Percentiles rank a stretch among this genome's conserved stretches.
Conservation (phyloP, 2,329 filamentous ascomycete species). For the Beauveria scarabaeidicola region DNA sequence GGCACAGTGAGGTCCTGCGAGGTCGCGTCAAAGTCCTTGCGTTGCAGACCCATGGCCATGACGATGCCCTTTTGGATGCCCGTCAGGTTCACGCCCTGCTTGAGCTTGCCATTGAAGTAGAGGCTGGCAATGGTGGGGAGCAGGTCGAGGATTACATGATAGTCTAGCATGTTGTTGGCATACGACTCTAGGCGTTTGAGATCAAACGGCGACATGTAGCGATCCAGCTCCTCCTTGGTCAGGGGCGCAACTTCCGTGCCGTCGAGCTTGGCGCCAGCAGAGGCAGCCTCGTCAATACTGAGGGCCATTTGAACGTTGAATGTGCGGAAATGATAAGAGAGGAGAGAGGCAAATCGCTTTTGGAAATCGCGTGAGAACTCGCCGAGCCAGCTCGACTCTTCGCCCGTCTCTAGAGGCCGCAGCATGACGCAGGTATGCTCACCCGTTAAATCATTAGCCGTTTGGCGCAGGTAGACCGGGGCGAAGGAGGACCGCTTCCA, state of each 20-base stretch:
- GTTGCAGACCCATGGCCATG: slow-evolving; percentile 82
- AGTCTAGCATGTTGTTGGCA: slow-evolving; percentile 93
- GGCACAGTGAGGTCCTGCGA: slow-evolving; percentile 70
- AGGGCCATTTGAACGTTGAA: slow-evolving; percentile 74
- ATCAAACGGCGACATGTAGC: slow-evolving; percentile 78
- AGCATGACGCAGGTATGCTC: slow-evolving; percentile 99
- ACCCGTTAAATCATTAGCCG: slow-evolving; percentile 89
- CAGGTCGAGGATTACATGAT: slow-evolving; percentile 93
- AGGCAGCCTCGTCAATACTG: slow-evolving; percentile 81
- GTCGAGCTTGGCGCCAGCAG: slow-evolving; percentile 60
- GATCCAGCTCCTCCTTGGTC: slow-evolving; percentile 68
- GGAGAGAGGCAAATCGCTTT: slow-evolving; percentile 77
- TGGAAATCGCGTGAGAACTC: slow-evolving; percentile 93
- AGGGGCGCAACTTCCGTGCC: slow-evolving; percentile 42
- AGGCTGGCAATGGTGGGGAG: slow-evolving; percentile 72
- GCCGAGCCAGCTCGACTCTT: slow-evolving; percentile 76
- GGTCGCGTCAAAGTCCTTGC: slow-evolving; percentile 74
- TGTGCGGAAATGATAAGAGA: slow-evolving; percentile 85
- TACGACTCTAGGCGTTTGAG: slow-evolving; percentile 92
- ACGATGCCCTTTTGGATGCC: slow-evolving; percentile 83
- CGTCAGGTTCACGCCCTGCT: slow-evolving; percentile 57
- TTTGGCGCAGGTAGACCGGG: slow-evolving; percentile 90
- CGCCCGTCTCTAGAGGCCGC: slow-evolving; percentile 59
- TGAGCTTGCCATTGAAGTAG: slow-evolving; percentile 76
- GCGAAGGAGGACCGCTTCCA: slow-evolving; percentile 86